Percentiles rank a stretch among this genome's conserved stretches.
Conservation (phyloP, 345 rosid genomes). For the Ailanthus altissimus region DNA sequence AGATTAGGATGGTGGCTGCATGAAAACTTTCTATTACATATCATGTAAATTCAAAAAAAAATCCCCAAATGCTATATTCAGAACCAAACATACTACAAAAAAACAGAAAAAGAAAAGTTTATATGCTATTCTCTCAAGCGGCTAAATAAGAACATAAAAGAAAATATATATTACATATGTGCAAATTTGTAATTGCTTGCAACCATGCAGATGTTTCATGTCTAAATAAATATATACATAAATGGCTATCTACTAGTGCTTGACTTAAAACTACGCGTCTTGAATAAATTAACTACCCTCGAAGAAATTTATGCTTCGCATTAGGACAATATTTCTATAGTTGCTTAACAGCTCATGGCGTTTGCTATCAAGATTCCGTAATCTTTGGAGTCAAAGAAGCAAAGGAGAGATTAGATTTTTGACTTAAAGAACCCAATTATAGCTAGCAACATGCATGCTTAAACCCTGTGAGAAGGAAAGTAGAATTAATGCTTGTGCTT, state of each 20-base stretch:
- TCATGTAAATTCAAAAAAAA: too few relatives aligned
- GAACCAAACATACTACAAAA: too few relatives aligned
- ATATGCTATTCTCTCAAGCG: too few relatives aligned
- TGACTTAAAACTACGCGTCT: background rate
- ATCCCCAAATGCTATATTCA: too few relatives aligned
- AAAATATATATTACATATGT: too few relatives aligned
- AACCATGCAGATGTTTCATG: background rate
- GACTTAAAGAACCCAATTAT: conserved; percentile 9
- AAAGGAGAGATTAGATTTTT: background rate
- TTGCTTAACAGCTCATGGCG: conserved; percentile 17
- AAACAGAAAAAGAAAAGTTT: too few relatives aligned
- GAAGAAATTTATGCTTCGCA: background rate
- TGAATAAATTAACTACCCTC: background rate
- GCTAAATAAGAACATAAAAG: too few relatives aligned
- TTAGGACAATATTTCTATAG: background rate
- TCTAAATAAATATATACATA: background rate
- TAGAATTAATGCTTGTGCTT: background rate
- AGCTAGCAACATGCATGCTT: background rate
- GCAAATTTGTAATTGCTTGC: too few relatives aligned
- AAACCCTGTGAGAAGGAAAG: conserved; percentile 5
- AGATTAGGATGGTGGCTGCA: too few relatives aligned
- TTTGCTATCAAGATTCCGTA: background rate
- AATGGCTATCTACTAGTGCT: background rate
- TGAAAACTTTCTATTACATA: too few relatives aligned
- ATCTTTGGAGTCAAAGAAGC: background rate